phyloP scores from a whole-genome alignment of 805 yeast species.

The Blastobotrys terrestris region DNA sequence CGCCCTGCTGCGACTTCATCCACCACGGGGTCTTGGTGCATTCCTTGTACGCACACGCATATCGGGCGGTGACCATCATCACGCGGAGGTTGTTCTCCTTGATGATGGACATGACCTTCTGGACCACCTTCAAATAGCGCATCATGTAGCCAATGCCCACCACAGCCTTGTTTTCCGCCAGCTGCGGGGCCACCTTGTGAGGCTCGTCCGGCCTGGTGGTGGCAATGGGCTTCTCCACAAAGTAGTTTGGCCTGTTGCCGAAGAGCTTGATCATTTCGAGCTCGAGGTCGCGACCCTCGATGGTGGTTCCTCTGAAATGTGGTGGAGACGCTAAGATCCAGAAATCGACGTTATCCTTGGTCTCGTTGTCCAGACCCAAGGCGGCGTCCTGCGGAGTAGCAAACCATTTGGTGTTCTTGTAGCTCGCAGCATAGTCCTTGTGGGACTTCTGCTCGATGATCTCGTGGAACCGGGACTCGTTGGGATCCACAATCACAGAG shows the following conservation, averaged over 20 bases:
- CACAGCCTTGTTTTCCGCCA: conserved; percentile 6
- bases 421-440: conserved; percentile 5
- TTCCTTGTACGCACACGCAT: conserved; percentile 15
- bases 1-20: conserved; percentile 19
- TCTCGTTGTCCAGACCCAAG: not conserved
- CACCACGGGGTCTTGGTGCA: conserved; percentile 16
- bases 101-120: conserved; percentile 16
- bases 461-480: conserved; percentile 8
- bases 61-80: conserved; percentile 14
- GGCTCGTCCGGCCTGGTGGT: conserved; percentile 17
- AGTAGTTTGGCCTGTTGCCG: conserved; percentile 12
- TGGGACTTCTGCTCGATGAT: conserved; percentile 12
- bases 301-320: conserved; percentile 16
- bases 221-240: conserved; percentile 20
- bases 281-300: conserved; percentile 14
- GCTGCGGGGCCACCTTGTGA: conserved; percentile 11
- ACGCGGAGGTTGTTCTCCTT: conserved; percentile 15
- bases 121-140: conserved; percentile 20
- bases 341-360: conserved; percentile 9
- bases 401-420: conserved; percentile 9
- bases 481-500: conserved; percentile 16
- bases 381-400: conserved; percentile 9
- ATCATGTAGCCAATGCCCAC: conserved; percentile 21
- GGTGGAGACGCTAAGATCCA: conserved; percentile 18
- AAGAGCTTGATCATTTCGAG: conserved; percentile 10